A percentile compares a stretch with the other conserved stretches of the same genome.
phyloP scores from a whole-genome alignment of 2,329 filamentous ascomycete species.

The Monilinia fructigena region DNA sequence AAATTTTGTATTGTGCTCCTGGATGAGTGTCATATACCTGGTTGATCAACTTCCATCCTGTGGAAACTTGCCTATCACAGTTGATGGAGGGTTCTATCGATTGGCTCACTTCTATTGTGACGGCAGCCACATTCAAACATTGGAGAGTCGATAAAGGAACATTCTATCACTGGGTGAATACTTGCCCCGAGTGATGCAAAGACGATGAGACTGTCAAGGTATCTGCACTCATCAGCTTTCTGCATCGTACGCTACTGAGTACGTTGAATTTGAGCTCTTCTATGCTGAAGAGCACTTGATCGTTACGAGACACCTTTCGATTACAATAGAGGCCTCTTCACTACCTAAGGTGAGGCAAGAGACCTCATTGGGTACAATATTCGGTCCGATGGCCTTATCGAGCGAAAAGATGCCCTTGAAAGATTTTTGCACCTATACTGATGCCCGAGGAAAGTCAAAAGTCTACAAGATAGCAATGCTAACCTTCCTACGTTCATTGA shows the following conservation, averaged over 20 bases:
- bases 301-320: slow-evolving; percentile 69
- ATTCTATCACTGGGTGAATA: slow-evolving; percentile 77
- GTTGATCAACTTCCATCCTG: slow-evolving; percentile 65
- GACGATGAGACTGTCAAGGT: slow-evolving; percentile 78
- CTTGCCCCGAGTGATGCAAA: slow-evolving; percentile 79
- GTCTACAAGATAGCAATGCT: slow-evolving; percentile 57
- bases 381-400: slow-evolving; percentile 36
- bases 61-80: slow-evolving; percentile 75
- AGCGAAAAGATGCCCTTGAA: slow-evolving; percentile 27
- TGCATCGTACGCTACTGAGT: slow-evolving; percentile 65
- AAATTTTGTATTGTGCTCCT: slow-evolving; percentile 72
- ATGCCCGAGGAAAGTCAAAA: slow-evolving; percentile 65
- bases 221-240: slow-evolving; percentile 74
- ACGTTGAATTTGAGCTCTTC: slow-evolving; percentile 62
- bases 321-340: slow-evolving; percentile 32
- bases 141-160: slow-evolving; percentile 63
- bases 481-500: slow-evolving; percentile 56
- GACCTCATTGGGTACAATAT: slow-evolving; percentile 35
- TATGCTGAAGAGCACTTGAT: slow-evolving; percentile 63
- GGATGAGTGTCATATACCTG: slow-evolving; percentile 76
- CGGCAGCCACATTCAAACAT: slow-evolving; percentile 63
- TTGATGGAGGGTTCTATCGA: slow-evolving; percentile 45
- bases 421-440: slow-evolving; percentile 62
- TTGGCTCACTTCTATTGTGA: slow-evolving; percentile 55
- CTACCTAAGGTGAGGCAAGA: slow-evolving; percentile 33